These are phyloP conservation scores for Ligustrum vulgare DNA, from an alignment of 257 asterid genomes.

Conservation along the genomic window DNA sequence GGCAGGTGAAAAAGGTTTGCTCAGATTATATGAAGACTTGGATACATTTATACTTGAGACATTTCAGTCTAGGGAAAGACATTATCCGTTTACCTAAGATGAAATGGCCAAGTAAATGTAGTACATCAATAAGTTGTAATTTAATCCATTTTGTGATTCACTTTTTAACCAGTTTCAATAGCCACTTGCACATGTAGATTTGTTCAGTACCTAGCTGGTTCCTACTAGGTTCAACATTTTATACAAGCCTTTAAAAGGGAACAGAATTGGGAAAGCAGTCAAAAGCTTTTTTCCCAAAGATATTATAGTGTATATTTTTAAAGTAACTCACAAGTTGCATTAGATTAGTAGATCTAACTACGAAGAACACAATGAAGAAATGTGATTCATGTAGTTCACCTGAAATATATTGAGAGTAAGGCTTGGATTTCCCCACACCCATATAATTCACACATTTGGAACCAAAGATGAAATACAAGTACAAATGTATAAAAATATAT, in stretches of 20 bases:
- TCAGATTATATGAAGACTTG: slow-evolving; percentile 24
- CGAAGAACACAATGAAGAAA: neutral
- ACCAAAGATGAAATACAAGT: neutral
- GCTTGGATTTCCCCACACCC: too few relatives aligned
- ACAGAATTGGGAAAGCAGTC: neutral
- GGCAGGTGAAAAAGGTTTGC: slow-evolving; percentile 43
- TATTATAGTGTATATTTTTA: neutral
- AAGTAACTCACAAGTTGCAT: neutral
- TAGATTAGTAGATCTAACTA: neutral
- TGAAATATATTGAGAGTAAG: neutral
- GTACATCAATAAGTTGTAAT: neutral
- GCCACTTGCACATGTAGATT: neutral
- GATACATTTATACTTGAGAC: slow-evolving; percentile 22
- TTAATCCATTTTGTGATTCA: neutral
- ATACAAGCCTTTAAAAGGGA: neutral
- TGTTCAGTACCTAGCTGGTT: neutral
- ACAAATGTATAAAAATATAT: neutral
- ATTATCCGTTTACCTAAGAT: slow-evolving; percentile 16
- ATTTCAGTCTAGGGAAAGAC: slow-evolving; percentile 23
- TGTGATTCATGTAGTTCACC: neutral
- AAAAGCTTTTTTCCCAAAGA: neutral
- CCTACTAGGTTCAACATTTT: neutral
- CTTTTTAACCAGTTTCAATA: neutral
- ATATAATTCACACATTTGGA: neutral
- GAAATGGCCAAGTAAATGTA: neutral